phyloP scores from a whole-genome alignment of 1,284 basidiomycete species.

The Cryptococcus sp. region DNA sequence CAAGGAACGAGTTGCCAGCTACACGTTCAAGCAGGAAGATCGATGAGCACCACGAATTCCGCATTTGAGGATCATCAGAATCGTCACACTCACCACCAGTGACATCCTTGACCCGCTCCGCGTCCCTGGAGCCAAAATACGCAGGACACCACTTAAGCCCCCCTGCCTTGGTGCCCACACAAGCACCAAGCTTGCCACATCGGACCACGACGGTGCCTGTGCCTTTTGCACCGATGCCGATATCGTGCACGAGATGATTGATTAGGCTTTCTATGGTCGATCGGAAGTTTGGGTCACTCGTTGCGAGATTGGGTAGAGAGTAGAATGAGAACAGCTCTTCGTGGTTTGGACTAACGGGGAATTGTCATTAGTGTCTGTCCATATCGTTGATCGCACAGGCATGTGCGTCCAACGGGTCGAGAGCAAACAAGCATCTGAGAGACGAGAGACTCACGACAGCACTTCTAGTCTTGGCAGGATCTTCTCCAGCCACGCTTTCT shows the following conservation, averaged over 20 bases:
- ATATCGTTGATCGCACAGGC: not conserved
- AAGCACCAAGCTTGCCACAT: slow-evolving; percentile 42
- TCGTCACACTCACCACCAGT: slow-evolving; percentile 39
- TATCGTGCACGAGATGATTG: slow-evolving; percentile 25
- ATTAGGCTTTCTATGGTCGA: slow-evolving; percentile 29
- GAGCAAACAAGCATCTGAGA: not conserved
- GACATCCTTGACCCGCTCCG: slow-evolving; percentile 36
- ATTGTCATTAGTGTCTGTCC: not conserved
- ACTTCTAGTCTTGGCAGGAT: slow-evolving; percentile 32
- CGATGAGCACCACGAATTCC: slow-evolving; percentile 1
- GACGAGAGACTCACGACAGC: slow-evolving; percentile 32
- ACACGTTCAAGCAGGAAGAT: not conserved
- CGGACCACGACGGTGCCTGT: slow-evolving; percentile 43
- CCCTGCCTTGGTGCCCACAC: slow-evolving; percentile 34
- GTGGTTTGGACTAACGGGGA: slow-evolving; percentile 40
- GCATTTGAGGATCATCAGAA: not conserved
- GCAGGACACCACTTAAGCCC: slow-evolving; percentile 46
- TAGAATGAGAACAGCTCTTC: slow-evolving; percentile 46
- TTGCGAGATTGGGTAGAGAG: slow-evolving; percentile 13
- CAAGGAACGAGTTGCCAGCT: slow-evolving; percentile 49
- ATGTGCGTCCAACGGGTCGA: too few relatives aligned
- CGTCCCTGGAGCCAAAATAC: slow-evolving; percentile 26
- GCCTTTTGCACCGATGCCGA: slow-evolving; percentile 34
- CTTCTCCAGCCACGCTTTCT: slow-evolving; percentile 33
- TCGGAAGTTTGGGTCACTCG: slow-evolving; percentile 14